phyloP scores from a whole-genome alignment of 2,329 filamentous ascomycete species.

The Periconia sp. region DNA sequence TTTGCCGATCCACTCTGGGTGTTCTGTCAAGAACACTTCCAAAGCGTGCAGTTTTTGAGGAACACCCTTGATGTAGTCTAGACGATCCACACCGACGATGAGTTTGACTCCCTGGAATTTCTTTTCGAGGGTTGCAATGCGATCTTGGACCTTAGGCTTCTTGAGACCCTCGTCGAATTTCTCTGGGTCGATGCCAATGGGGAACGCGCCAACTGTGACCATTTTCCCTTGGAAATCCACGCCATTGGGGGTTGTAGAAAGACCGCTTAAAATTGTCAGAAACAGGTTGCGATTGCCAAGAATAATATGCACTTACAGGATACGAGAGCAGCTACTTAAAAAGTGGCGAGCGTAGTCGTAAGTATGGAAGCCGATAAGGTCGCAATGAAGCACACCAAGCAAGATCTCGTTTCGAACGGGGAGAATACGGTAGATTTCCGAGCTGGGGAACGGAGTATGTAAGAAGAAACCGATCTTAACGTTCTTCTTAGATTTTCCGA shows the following conservation, averaged over 20 bases:
- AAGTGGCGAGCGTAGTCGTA: constrained; percentile 99
- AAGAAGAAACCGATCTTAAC: constrained; percentile 98
- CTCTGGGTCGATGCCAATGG: constrained; percentile 96
- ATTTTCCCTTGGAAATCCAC: constrained; percentile 88
- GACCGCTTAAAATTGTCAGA: constrained; percentile 49
- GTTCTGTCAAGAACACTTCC: constrained; percentile 94
- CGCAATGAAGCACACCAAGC: constrained; percentile 85
- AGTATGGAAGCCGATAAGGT: constrained; percentile 96
- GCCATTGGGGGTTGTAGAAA: constrained; percentile 84
- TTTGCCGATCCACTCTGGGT: constrained; percentile 97
- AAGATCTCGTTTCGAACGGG: constrained; percentile 90
- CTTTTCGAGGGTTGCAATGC: constrained; percentile 79
- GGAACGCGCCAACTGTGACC: constrained; percentile 91
- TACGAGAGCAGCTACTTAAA: constrained; percentile 92
- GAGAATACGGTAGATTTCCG: constrained; percentile 93
- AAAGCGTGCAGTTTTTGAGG: constrained; percentile 96
- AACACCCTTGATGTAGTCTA: constrained; percentile 99
- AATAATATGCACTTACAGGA: constrained; percentile 62
- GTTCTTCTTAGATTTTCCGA: constrained; percentile 79
- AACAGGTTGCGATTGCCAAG: neutral
- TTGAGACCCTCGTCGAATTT: constrained; percentile 90
- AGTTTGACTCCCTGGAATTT: constrained; percentile 97
- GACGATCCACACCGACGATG: constrained; percentile 92
- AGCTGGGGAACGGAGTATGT: constrained; percentile 95
- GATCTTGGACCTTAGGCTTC: constrained; percentile 82